phyloP scores from a whole-genome alignment of 202 grass and related monocot genomes.

The Zoysia matrella region DNA sequence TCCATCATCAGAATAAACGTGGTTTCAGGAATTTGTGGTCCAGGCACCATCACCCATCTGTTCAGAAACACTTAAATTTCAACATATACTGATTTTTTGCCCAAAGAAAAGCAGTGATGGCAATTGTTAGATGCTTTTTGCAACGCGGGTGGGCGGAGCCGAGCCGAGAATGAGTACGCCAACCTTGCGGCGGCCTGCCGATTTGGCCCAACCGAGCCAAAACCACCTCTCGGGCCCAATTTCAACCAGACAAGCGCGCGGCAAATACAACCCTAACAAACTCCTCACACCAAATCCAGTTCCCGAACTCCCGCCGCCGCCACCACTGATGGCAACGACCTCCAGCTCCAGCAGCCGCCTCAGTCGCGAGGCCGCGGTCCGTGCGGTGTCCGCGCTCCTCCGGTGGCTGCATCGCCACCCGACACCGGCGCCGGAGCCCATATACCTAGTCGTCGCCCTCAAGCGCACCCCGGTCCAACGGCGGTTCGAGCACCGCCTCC shows the following conservation, averaged over 20 bases:
- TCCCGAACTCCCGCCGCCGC: slow-evolving; percentile 22
- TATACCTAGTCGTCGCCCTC: slow-evolving; percentile 63
- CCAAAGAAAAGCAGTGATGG: background rate
- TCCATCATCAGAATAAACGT: background rate
- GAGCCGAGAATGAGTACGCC: background rate
- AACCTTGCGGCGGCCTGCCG: background rate
- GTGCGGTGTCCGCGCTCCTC: slow-evolving; percentile 48
- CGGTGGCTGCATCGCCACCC: slow-evolving; percentile 49
- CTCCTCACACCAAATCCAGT: background rate
- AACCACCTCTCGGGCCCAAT: background rate
- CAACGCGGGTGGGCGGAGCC: background rate
- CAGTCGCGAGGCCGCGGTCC: slow-evolving; percentile 43
- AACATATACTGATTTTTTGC: too few relatives aligned
- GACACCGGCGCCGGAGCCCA: slow-evolving; percentile 44
- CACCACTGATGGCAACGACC: background rate
- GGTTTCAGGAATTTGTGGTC: background rate
- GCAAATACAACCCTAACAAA: slow-evolving; percentile 23
- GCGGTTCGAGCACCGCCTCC: slow-evolving; percentile 49
- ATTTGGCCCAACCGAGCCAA: background rate
- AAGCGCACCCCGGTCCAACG: slow-evolving; percentile 40
- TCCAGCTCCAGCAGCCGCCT: slow-evolving; percentile 17
- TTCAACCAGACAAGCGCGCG: background rate
- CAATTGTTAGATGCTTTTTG: background rate
- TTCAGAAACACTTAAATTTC: background rate
- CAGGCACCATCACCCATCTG: background rate